Evolutionary conservation across 139 green algal genomes (phyloP).

Genomic region (Picochlorum sp.): DNA sequence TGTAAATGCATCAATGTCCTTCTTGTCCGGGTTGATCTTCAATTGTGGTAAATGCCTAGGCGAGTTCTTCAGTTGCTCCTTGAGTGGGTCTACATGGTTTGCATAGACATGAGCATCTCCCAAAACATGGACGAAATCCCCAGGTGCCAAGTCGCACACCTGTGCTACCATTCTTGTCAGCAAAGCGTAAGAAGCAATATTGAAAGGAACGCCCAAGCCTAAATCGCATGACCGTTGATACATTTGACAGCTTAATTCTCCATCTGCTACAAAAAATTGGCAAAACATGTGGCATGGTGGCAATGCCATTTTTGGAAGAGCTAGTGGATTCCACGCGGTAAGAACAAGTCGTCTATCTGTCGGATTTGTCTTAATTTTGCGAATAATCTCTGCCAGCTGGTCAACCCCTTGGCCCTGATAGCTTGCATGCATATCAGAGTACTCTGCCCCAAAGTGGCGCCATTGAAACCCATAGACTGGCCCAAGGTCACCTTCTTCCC

Average conservation of each 20-base stretch:
- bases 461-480: slow-evolving; percentile 99
- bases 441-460: slow-evolving; percentile 95
- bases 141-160: slow-evolving; percentile 71
- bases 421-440: slow-evolving; percentile 92
- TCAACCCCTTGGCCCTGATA: slow-evolving; percentile 91
- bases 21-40: slow-evolving; percentile 73
- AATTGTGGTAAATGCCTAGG: slow-evolving; percentile 75
- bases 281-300: slow-evolving; percentile 98
- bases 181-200: slow-evolving; percentile 96
- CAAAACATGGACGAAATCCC: slow-evolving; percentile 91
- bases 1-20: slow-evolving; percentile 82
- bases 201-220: slow-evolving; percentile 98
- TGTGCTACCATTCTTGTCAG: slow-evolving; percentile 91
- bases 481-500: slow-evolving; percentile 90
- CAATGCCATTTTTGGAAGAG: slow-evolving; percentile 89
- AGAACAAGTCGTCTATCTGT: slow-evolving; percentile 93
- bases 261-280: slow-evolving; percentile 96
- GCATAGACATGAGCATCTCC: slow-evolving; percentile 96
- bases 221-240: slow-evolving; percentile 97
- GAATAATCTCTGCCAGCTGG: slow-evolving; percentile 90
- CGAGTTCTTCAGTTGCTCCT: slow-evolving; percentile 79
- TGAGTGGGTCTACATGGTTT: slow-evolving; percentile 95
- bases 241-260: slow-evolving; percentile 96
- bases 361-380: slow-evolving; percentile 76
- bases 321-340: slow-evolving; percentile 93